These are phyloP conservation scores for Pythium dissotocum DNA, from an alignment of 352 stramenopile genomes.

Conservation along the genomic window DNA sequence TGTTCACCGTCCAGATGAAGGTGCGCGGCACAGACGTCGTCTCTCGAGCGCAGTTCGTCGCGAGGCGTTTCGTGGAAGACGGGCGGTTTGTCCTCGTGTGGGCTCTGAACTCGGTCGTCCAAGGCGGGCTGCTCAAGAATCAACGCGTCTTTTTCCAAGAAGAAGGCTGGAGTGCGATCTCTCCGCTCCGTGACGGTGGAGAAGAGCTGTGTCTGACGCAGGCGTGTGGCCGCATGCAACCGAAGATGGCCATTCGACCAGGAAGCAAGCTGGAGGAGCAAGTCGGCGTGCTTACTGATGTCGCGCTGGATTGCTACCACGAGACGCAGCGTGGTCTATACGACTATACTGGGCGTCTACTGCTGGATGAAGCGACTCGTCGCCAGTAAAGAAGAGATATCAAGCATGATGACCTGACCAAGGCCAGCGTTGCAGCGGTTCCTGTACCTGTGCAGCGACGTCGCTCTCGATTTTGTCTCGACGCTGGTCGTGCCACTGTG, in stretches of 20 bases:
- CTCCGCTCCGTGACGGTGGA: not conserved
- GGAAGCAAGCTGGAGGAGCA: slow-evolving; percentile 18
- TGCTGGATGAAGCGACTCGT: slow-evolving; percentile 10
- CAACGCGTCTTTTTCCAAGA: slow-evolving; percentile 8
- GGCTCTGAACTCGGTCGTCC: slow-evolving; percentile 5
- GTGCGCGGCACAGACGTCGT: slow-evolving; percentile 9
- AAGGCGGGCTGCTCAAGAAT: slow-evolving; percentile 10
- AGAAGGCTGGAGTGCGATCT: slow-evolving; percentile 19
- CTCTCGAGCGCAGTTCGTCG: slow-evolving; percentile 3
- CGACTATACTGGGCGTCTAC: slow-evolving; percentile 12
- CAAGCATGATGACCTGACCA: not conserved
- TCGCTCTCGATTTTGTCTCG: slow-evolving; percentile 23
- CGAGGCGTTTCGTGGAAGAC: not conserved
- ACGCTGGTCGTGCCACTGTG: slow-evolving; percentile 19
- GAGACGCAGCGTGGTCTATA: slow-evolving; percentile 14
- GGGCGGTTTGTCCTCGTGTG: slow-evolving; percentile 11
- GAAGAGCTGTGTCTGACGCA: slow-evolving; percentile 8
- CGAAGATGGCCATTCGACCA: not conserved
- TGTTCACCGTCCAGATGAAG: slow-evolving; percentile 19
- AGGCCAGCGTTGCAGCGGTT: slow-evolving; percentile 22
- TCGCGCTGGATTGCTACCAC: slow-evolving; percentile 19
- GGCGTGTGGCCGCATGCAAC: slow-evolving; percentile 7
- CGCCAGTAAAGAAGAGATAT: not conserved
- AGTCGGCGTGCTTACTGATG: slow-evolving; percentile 18
- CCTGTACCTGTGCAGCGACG: slow-evolving; percentile 25